These are phyloP conservation scores for Hanseniaspora singularis DNA, from an alignment of 805 yeast genomes.

Conservation along the genomic window DNA sequence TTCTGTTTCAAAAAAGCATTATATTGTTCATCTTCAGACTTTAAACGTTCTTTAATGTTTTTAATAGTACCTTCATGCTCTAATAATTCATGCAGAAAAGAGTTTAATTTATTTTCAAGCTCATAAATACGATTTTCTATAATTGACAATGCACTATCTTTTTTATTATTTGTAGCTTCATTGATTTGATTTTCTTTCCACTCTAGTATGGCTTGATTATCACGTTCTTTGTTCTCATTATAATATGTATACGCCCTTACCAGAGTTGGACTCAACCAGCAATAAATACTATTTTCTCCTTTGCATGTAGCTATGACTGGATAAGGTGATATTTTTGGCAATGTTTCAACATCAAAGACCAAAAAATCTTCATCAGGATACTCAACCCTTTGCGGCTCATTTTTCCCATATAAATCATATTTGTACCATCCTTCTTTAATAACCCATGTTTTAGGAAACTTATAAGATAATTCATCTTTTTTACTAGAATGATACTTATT, in stretches of 20 bases:
- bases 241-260: slow-evolving; percentile 20
- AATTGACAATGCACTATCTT: background rate
- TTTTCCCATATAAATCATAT: slow-evolving; percentile 44
- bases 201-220: background rate
- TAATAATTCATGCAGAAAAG: too few relatives aligned
- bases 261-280: slow-evolving; percentile 85
- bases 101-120: too few relatives aligned
- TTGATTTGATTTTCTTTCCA: slow-evolving; percentile 6
- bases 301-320: slow-evolving; percentile 75
- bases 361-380: slow-evolving; percentile 62
- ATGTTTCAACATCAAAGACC: slow-evolving; percentile 81
- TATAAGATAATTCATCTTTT: slow-evolving; percentile 19
- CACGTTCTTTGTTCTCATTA: slow-evolving; percentile 7
- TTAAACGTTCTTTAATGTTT: too few relatives aligned
- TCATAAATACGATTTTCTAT: background rate
- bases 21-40: too few relatives aligned
- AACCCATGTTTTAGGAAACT: slow-evolving; percentile 43
- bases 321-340: slow-evolving; percentile 62
- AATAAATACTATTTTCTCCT: slow-evolving; percentile 73
- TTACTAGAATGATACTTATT: background rate
- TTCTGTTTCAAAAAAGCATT: too few relatives aligned
- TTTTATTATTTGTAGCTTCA: background rate
- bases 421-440: slow-evolving; percentile 63
- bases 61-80: too few relatives aligned
- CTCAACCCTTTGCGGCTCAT: slow-evolving; percentile 42